phyloP scores from a whole-genome alignment of 768 basidiomycete genomes.

The Amanita phalloides region DNA sequence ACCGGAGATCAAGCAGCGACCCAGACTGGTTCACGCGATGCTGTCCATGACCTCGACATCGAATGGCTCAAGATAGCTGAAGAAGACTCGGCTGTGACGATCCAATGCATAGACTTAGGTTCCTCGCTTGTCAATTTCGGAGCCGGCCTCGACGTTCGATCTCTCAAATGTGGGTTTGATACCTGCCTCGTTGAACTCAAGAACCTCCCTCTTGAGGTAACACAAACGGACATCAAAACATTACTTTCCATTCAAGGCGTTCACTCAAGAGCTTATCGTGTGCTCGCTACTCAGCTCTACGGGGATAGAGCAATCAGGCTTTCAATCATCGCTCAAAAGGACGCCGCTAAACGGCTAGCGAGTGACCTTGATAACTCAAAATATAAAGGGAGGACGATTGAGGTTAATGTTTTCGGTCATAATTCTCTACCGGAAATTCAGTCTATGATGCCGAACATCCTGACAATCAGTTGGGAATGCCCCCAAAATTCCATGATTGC shows the following conservation, averaged over 20 bases:
- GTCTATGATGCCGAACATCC: neutral
- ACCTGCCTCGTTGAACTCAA: conserved; percentile 7
- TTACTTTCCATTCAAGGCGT: conserved; percentile 6
- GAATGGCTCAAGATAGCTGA: conserved; percentile 3
- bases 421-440: neutral
- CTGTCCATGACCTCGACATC: neutral
- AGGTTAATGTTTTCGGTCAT: neutral
- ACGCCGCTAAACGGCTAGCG: neutral
- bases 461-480: neutral
- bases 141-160: conserved; percentile 8
- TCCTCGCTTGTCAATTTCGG: conserved; percentile 10
- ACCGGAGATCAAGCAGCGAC: neutral
- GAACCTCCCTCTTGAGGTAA: conserved; percentile 6
- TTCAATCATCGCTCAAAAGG: neutral
- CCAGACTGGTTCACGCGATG: neutral
- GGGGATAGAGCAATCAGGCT: neutral
- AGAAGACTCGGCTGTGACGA: conserved; percentile 4
- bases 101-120: conserved; percentile 7
- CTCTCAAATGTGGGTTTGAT: conserved; percentile 10
- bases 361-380: neutral
- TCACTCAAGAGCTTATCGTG: neutral
- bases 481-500: neutral
- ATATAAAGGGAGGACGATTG: neutral
- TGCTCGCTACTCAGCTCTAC: neutral
- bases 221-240: neutral